phyloP scores from a whole-genome alignment of 441 rosid genomes.

The Pelargonium cotyledonis region DNA sequence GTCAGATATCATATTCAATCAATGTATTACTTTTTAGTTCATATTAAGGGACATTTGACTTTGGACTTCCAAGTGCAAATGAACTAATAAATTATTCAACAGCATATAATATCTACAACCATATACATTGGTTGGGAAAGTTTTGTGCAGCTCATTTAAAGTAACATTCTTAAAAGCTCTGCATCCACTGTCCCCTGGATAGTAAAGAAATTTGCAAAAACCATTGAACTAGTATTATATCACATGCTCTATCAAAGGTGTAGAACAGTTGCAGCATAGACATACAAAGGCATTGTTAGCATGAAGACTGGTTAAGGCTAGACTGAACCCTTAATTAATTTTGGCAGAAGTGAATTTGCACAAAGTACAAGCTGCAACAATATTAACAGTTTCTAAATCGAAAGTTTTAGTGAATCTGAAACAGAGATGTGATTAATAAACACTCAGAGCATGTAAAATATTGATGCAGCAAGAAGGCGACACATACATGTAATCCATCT shows the following conservation, averaged over 20 bases:
- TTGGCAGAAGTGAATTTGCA: not conserved
- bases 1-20: too few relatives aligned
- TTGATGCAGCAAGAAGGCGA: constrained; percentile 16
- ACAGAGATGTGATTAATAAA: not conserved
- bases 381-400: not conserved
- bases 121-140: too few relatives aligned
- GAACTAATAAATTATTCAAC: too few relatives aligned
- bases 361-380: not conserved
- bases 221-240: not conserved
- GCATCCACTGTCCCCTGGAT: not conserved
- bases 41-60: too few relatives aligned
- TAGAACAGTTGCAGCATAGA: not conserved
- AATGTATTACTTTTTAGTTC: too few relatives aligned
- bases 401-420: constrained; percentile 1
- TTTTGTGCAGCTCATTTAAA: too few relatives aligned
- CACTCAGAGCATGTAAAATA: constrained; percentile 6
- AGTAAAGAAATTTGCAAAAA: not conserved
- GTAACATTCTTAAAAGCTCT: too few relatives aligned
- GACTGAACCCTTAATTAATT: not conserved
- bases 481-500: constrained; percentile 91
- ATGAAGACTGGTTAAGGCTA: not conserved
- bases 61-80: too few relatives aligned
- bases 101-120: too few relatives aligned
- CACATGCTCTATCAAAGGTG: not conserved
- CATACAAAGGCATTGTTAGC: not conserved